Evolutionary conservation across 2,329 filamentous ascomycete species (phyloP).

Genomic region (Chrysosporium queenslandicum): DNA sequence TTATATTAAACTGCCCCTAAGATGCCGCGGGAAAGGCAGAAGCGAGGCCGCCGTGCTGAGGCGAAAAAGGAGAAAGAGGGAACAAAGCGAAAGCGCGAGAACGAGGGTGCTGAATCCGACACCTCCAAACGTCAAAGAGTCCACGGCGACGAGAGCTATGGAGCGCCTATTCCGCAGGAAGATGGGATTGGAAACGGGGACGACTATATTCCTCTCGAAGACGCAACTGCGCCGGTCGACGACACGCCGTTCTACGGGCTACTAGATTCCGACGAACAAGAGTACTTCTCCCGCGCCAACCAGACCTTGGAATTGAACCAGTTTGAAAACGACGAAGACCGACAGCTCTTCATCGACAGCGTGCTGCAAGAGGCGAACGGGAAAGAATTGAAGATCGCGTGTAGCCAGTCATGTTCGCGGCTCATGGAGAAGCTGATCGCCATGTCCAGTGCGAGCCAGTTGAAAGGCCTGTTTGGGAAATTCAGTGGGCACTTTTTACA

Average conservation of each 20-base stretch:
- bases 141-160: conserved; percentile 10
- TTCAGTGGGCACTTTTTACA: conserved; percentile 81
- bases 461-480: conserved; percentile 75
- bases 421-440: conserved; percentile 86
- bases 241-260: conserved; percentile 83
- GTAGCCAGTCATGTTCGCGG: conserved; percentile 88
- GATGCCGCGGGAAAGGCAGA: conserved; percentile 42
- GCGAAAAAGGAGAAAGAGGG: conserved; percentile 24
- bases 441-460: conserved; percentile 64
- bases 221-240: conserved; percentile 16
- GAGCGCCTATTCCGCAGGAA: conserved; percentile 20
- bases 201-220: conserved; percentile 33
- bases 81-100: conserved; percentile 28
- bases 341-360: conserved; percentile 61
- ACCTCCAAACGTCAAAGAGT: conserved; percentile 34
- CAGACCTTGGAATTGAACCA: conserved; percentile 83
- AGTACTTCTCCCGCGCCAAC: conserved; percentile 86
- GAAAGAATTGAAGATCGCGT: conserved; percentile 92
- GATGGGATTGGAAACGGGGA: conserved; percentile 18
- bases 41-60: conserved; percentile 38
- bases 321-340: conserved; percentile 67
- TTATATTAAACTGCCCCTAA: no score
- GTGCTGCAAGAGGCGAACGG: conserved; percentile 78
- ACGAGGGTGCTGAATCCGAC: conserved; percentile 29
- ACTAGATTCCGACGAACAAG: conserved; percentile 84